Evolutionary conservation across 345 rosid genomes (phyloP).

Genomic region (Boechera divaricarpa): DNA sequence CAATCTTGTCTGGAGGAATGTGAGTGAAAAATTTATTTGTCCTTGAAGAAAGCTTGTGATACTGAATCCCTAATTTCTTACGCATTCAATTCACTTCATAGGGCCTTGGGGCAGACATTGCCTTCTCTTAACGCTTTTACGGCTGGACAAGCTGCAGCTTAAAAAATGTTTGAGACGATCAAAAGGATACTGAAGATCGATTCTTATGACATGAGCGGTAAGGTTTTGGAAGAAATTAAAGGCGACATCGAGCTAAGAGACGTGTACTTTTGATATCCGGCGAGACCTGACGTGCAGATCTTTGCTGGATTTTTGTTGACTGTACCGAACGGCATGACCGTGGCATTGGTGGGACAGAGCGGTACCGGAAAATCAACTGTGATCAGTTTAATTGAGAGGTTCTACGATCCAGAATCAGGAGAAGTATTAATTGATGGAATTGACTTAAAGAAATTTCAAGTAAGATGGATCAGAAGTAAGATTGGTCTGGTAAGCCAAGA

Average conservation of each 20-base stretch:
- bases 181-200: slow-evolving; percentile 45
- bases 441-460: slow-evolving; percentile 39
- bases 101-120: not conserved
- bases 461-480: slow-evolving; percentile 27
- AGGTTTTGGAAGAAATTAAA: slow-evolving; percentile 32
- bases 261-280: slow-evolving; percentile 47
- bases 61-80: not conserved
- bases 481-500: slow-evolving; percentile 52
- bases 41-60: not conserved
- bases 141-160: slow-evolving; percentile 14
- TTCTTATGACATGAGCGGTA: slow-evolving; percentile 37
- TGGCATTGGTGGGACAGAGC: slow-evolving; percentile 55
- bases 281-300: slow-evolving; percentile 47
- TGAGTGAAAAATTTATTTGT: not conserved
- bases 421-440: slow-evolving; percentile 47
- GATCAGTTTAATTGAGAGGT: slow-evolving; percentile 50
- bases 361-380: slow-evolving; percentile 57
- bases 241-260: slow-evolving; percentile 47
- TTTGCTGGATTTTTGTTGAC: slow-evolving; percentile 48
- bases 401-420: slow-evolving; percentile 50
- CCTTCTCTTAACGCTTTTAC: not conserved
- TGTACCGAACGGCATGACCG: slow-evolving; percentile 42
- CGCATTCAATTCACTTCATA: not conserved
- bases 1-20: slow-evolving; percentile 2
- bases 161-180: slow-evolving; percentile 48